Percentiles rank a stretch among this genome's conserved stretches.
phyloP scores from a whole-genome alignment of 208 protist species.

The Wallacemonas sp. region DNA sequence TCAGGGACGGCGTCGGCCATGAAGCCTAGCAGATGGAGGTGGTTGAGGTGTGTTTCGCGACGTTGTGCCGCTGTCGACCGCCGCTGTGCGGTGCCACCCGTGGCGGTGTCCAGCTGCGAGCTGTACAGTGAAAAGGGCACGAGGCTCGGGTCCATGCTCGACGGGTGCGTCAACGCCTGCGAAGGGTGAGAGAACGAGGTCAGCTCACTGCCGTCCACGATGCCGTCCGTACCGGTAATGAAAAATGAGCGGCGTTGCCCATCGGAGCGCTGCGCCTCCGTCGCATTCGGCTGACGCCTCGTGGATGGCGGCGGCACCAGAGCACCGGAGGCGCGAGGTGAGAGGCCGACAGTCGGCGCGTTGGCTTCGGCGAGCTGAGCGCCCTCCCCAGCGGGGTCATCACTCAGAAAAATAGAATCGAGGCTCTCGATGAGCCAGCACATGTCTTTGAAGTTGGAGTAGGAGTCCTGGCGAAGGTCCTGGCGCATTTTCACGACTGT shows the following conservation, averaged over 20 bases:
- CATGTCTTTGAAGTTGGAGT: constrained; percentile 50
- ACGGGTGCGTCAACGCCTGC: background rate
- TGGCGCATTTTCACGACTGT: background rate
- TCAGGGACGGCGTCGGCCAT: constrained; percentile 62
- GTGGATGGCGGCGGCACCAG: too few relatives aligned
- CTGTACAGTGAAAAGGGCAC: constrained; percentile 36
- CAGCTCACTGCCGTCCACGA: background rate
- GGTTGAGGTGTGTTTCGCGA: background rate
- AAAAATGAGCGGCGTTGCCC: background rate
- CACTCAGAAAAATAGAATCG: constrained; percentile 29
- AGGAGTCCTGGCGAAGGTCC: background rate
- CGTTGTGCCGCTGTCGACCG: background rate
- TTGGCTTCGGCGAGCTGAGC: too few relatives aligned
- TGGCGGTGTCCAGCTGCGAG: background rate
- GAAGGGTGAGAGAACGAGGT: background rate
- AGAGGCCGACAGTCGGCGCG: background rate
- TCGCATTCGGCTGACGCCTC: too few relatives aligned
- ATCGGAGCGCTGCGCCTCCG: too few relatives aligned
- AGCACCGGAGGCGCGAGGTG: background rate
- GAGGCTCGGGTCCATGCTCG: constrained; percentile 35
- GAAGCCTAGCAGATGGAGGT: constrained; percentile 68
- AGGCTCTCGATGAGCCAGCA: constrained; percentile 60
- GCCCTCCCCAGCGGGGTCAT: background rate
- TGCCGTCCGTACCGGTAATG: background rate
- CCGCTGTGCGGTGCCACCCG: background rate